Percentiles rank a stretch among this genome's conserved stretches.
Evolutionary conservation across 192 early-diverging fungal genomes (phyloP).

Genomic region (Dissophora ornata): DNA sequence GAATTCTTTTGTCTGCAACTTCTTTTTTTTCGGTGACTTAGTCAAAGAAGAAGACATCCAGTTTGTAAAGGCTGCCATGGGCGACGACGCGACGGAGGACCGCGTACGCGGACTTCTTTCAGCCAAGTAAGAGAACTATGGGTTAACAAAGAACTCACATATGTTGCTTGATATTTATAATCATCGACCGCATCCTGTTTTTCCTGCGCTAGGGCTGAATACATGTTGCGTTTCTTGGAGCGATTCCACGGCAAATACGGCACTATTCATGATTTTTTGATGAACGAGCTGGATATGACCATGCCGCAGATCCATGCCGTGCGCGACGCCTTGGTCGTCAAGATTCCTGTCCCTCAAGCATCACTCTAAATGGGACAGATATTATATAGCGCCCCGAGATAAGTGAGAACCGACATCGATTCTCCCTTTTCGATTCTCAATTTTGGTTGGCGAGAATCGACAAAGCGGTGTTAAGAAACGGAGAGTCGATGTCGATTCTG

Average conservation of each 20-base stretch:
- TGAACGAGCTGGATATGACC: slow-evolving; percentile 37
- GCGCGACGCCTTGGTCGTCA: slow-evolving; percentile 49
- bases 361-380: slow-evolving; percentile 3
- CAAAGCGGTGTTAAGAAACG: no score
- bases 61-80: slow-evolving; percentile 2
- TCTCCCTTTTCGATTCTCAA: no score
- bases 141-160: no score
- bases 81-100: slow-evolving; percentile 5
- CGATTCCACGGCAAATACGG: slow-evolving; percentile 54
- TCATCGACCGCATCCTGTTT: no score
- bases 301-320: slow-evolving; percentile 44
- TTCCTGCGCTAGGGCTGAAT: slow-evolving; percentile 2
- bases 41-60: slow-evolving; percentile 28
- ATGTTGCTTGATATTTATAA: no score
- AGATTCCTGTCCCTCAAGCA: slow-evolving; percentile 35
- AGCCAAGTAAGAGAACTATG: slow-evolving; percentile 5
- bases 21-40: background rate
- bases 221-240: slow-evolving; percentile 29
- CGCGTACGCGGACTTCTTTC: slow-evolving; percentile 12
- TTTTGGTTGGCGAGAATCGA: no score
- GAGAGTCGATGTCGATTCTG: no score
- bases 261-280: slow-evolving; percentile 55
- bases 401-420: no score
- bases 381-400: no score
- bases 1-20: no score